Conservation (phyloP, 2,329 filamentous ascomycete genomes). For the Knufia petricola region DNA sequence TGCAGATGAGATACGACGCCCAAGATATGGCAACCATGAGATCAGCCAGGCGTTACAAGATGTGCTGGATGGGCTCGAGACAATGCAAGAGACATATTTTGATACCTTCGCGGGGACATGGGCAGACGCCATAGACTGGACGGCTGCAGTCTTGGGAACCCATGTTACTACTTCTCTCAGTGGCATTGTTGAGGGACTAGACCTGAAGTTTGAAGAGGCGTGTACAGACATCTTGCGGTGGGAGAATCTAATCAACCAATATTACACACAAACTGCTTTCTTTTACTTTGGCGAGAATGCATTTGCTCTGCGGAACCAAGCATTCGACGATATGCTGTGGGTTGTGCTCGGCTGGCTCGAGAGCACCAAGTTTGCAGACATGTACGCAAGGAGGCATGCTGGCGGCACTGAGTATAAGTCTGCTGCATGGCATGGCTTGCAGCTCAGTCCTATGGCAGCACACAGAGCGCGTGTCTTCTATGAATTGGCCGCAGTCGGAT, state of each 20-base stretch:
- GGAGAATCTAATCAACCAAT: conserved; percentile 72
- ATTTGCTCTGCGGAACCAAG: conserved; percentile 63
- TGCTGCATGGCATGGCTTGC: conserved; percentile 61
- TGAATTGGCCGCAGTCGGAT: conserved; percentile 66
- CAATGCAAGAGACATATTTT: conserved; percentile 73
- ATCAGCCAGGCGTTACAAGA: conserved; percentile 23
- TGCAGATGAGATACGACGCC: background rate
- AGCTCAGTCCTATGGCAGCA: conserved; percentile 67
- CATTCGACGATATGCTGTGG: conserved; percentile 93
- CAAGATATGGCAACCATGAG: background rate
- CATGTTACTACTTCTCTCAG: conserved; percentile 64
- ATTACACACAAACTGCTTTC: conserved; percentile 65
- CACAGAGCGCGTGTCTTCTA: conserved; percentile 80
- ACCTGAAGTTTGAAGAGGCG: conserved; percentile 27
- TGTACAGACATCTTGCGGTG: conserved; percentile 39
- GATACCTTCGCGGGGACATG: conserved; percentile 68
- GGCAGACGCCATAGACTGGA: conserved; percentile 88
- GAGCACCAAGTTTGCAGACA: conserved; percentile 62
- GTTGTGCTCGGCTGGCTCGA: conserved; percentile 88
- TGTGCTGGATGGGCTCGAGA: conserved; percentile 56
- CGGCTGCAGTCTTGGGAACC: conserved; percentile 72
- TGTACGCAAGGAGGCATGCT: conserved; percentile 45
- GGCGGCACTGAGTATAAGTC: conserved; percentile 15
- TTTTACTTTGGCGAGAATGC: conserved; percentile 85
- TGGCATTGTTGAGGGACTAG: conserved; percentile 52